Evolutionary conservation across 805 yeast species (phyloP).

Genomic region (Nakazawaea sp.): DNA sequence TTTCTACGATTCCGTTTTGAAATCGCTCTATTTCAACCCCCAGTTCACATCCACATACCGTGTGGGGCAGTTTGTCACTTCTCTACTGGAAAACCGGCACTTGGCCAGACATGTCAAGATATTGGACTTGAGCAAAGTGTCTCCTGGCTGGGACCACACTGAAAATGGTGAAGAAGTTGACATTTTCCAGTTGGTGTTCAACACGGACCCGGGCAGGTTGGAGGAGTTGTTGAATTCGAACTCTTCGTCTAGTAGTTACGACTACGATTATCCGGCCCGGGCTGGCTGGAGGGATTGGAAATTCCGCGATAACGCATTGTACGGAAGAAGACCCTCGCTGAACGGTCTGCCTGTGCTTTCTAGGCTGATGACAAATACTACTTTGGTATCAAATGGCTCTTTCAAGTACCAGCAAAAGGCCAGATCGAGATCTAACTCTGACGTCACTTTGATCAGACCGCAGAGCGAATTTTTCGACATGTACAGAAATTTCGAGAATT

Average conservation of each 20-base stretch:
- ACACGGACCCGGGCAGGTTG: conserved; percentile 7
- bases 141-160: conserved; percentile 29
- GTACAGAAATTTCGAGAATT: conserved; percentile 5
- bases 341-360: conserved; percentile 5
- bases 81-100: conserved; percentile 46
- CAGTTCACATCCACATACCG: conserved; percentile 65
- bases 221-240: conserved; percentile 7
- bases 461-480: conserved; percentile 4
- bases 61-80: conserved; percentile 71
- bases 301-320: conserved; percentile 63
- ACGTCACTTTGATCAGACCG: conserved; percentile 8
- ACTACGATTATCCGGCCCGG: conserved; percentile 3
- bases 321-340: conserved; percentile 27
- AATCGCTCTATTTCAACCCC: conserved; percentile 48
- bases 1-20: conserved; percentile 46
- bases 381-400: conserved; percentile 7
- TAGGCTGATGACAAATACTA: conserved; percentile 21
- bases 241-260: conserved; percentile 3
- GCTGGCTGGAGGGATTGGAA: conserved; percentile 97
- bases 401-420: conserved; percentile 1
- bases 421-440: conserved; percentile 9
- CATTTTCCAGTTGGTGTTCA: conserved; percentile 5
- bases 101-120: conserved; percentile 50
- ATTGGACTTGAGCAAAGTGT: conserved; percentile 51
- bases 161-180: conserved; percentile 14